Base-by-base conservation (phyloP, 495 filamentous ascomycete species). In the Sordaria brevicollis region DNA sequence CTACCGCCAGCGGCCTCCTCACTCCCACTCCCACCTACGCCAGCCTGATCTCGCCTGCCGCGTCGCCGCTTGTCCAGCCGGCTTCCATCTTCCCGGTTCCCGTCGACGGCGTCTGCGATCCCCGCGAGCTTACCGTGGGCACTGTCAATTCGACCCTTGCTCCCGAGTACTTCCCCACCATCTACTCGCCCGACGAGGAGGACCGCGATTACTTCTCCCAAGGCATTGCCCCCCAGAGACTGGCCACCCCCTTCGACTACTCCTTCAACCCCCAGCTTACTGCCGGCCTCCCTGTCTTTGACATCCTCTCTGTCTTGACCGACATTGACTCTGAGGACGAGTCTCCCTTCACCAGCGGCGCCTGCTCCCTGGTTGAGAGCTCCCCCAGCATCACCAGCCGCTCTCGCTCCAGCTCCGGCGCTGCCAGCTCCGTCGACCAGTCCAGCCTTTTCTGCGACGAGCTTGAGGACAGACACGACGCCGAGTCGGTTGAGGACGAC, bases 281-380 rank as follows among this genome's bases (percentile, higher is more conserved):
- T 72, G 85, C 85, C 82, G 87, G 86, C n/a, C 84, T 94, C 34
- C 90, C 90, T 2, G 83, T 83, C 38, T 94, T 97, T 71, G 91
- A 96, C 75, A 91, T 92, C 71, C 86, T 96, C 70, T 94, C 93
- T 29, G 49, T 62, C 49, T 25, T 62, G 49, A 62, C 49, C 25
- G 94, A 97, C 74, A 86, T 97, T 66, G 95, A 97, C 79, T 94
- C 92, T 0, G 94, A 97, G 38, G 93, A 95, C 84, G 93, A 96
- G 49, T 62, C 49, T 31, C 49, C 49, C 73, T 90, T 96, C 74
- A 87, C 90, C 69, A 90, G 88, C 79, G 88, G 88, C 65, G 84
- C 97, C 9, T 89, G 94, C 70, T 89, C 90, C 69, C 90, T 93
- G 73, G 73, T 73, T 35, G 81, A 79, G n/a, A 71, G 77, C n/a